Percentiles rank a stretch among this genome's conserved stretches.
Conservation (phyloP, 2,329 filamentous ascomycete genomes). For the Aspergillus sp. region DNA sequence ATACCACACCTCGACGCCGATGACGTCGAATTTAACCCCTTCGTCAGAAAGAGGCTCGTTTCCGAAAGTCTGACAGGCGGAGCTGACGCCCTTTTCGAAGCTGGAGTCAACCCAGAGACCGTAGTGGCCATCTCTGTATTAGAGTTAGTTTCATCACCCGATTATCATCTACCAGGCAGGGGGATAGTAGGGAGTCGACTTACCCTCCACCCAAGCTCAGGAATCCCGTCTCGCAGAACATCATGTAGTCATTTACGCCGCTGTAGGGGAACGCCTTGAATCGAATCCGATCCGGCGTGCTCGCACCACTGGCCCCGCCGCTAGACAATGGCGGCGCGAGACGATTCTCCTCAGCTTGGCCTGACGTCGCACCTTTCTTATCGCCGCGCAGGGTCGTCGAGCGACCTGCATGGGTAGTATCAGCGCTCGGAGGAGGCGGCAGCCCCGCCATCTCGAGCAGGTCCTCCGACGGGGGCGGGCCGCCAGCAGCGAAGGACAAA, state of each 20-base stretch:
- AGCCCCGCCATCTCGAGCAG: constrained; percentile 55
- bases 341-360: constrained; percentile 14
- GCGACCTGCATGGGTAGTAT: constrained; percentile 60
- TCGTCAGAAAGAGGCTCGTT: constrained; percentile 93
- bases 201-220: constrained; percentile 80
- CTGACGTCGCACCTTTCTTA: constrained; percentile 19
- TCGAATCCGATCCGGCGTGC: constrained; percentile 72
- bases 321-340: constrained; percentile 10
- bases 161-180: constrained; percentile 18
- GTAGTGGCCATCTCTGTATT: constrained; percentile 71
- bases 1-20: constrained; percentile 93
- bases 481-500: constrained; percentile 1
- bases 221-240: constrained; percentile 84
- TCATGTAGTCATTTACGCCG: constrained; percentile 94
- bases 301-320: constrained; percentile 44
- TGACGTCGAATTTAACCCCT: constrained; percentile 84
- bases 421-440: constrained; percentile 68
- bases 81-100: constrained; percentile 80
- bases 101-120: constrained; percentile 90
- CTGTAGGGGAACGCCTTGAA: constrained; percentile 98
- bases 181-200: constrained; percentile 24
- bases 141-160: background rate
- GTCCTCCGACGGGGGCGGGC: constrained; percentile 30
- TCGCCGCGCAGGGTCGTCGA: constrained; percentile 58
- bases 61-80: constrained; percentile 84